Evolutionary conservation across 2,329 filamentous ascomycete species (phyloP).

Genomic region (Gremmenia infestans): DNA sequence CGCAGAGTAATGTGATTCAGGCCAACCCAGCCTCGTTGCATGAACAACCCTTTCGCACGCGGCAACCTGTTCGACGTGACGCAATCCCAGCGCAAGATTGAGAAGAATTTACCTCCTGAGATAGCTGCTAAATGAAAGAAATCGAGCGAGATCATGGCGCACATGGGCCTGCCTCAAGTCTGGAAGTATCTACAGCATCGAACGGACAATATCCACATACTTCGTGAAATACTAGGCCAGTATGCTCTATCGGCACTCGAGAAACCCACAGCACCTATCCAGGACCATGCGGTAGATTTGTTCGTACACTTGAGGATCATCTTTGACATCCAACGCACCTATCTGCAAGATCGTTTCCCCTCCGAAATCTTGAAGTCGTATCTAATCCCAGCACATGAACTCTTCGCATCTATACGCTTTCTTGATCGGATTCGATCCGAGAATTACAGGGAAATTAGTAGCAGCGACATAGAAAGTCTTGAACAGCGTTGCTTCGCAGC

Average conservation of each 20-base stretch:
- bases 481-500: background rate
- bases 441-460: background rate
- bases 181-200: background rate
- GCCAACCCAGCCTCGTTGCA: no score
- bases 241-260: background rate
- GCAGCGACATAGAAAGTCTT: background rate
- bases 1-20: no score
- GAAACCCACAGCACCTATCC: background rate
- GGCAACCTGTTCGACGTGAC: no score
- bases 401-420: background rate
- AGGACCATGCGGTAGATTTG: background rate
- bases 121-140: background rate
- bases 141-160: background rate
- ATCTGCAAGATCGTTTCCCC: background rate
- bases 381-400: background rate
- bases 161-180: background rate
- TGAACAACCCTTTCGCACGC: no score
- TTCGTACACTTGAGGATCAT: background rate
- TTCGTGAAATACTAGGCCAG: background rate
- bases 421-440: background rate
- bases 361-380: background rate
- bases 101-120: background rate
- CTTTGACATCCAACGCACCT: background rate
- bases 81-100: no score
- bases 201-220: background rate